A percentile compares a stretch with the other conserved stretches of the same genome.
Conservation (phyloP, 345 rosid genomes). For the Euphorbia tirucalli region DNA sequence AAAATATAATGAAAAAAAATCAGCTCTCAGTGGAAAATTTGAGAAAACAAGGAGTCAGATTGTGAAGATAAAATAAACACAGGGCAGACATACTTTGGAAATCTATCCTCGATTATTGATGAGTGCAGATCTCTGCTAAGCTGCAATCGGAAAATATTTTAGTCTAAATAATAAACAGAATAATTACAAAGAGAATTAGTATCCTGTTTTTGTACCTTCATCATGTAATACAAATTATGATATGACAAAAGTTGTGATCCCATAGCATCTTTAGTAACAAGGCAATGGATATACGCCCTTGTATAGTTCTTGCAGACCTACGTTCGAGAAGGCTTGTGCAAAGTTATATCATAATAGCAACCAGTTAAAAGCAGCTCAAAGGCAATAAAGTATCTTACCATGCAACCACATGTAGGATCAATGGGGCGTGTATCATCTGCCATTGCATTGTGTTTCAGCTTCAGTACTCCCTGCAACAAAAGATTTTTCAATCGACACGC, state of each 20-base stretch:
- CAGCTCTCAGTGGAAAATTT: not conserved
- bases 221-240: conserved; percentile 71
- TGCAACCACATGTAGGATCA: conserved; percentile 67
- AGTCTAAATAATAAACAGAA: conserved; percentile 10
- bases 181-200: conserved; percentile 7
- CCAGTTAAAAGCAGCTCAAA: not conserved
- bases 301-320: conserved; percentile 80
- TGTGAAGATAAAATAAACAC: not conserved
- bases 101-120: conserved; percentile 51
- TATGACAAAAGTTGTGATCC: conserved; percentile 82
- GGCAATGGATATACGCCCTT: conserved; percentile 70
- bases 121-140: conserved; percentile 68
- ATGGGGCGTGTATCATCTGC: conserved; percentile 61
- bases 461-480: conserved; percentile 59
- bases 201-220: conserved; percentile 35
- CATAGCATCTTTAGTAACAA: conserved; percentile 77
- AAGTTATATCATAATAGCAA: not conserved
- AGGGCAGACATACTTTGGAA: conserved; percentile 57
- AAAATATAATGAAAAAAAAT: not conserved
- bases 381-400: conserved; percentile 40
- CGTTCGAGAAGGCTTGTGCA: conserved; percentile 13
- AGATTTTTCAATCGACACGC: not conserved
- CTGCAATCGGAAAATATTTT: conserved; percentile 35
- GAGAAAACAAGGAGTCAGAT: not conserved
- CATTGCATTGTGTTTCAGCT: conserved; percentile 66